Conservation (phyloP, 73 alveolate species). For the Stentor coeruleus region DNA sequence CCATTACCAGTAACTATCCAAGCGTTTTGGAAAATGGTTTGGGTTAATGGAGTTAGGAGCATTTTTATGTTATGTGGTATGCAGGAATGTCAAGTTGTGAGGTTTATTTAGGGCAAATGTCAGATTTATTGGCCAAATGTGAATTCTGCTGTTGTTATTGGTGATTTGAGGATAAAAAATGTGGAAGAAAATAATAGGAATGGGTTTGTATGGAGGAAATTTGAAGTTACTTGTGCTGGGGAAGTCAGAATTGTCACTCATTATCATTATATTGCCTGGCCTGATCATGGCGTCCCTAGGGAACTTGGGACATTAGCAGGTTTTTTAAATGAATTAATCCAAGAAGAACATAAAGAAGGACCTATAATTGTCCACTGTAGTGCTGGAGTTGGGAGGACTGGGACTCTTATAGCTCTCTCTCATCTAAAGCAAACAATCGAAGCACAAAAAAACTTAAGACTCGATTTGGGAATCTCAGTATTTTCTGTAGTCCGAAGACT, state of each 20-base stretch:
- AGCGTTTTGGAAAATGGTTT: constrained; percentile 87
- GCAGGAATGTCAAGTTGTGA: constrained; percentile 45
- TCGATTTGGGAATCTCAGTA: constrained; percentile 42
- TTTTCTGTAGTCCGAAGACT: constrained; percentile 70
- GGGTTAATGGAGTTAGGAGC: constrained; percentile 55
- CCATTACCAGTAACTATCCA: constrained; percentile 73
- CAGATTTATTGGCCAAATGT: constrained; percentile 31
- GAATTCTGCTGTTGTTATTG: not conserved
- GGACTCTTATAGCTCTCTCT: constrained; percentile 45
- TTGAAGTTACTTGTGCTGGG: constrained; percentile 20
- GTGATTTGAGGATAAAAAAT: not conserved
- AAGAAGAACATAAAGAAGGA: constrained; percentile 15
- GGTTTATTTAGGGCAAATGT: constrained; percentile 31
- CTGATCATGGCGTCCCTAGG: constrained; percentile 79
- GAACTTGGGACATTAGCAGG: constrained; percentile 37
- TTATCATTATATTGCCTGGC: constrained; percentile 76
- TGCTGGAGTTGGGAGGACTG: constrained; percentile 93
- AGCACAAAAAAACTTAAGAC: constrained; percentile 11
- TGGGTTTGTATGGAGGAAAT: not conserved
- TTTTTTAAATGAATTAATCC: constrained; percentile 10
- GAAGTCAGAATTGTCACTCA: constrained; percentile 41
- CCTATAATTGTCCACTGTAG: constrained; percentile 79
- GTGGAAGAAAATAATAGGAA: constrained; percentile 12
- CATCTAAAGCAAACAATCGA: not conserved
- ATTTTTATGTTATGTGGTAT: constrained; percentile 71